Evolutionary conservation across 345 rosid genomes (phyloP), one percentile per base, ranked within the genome.

Genomic region (Brassica rapa): DNA sequence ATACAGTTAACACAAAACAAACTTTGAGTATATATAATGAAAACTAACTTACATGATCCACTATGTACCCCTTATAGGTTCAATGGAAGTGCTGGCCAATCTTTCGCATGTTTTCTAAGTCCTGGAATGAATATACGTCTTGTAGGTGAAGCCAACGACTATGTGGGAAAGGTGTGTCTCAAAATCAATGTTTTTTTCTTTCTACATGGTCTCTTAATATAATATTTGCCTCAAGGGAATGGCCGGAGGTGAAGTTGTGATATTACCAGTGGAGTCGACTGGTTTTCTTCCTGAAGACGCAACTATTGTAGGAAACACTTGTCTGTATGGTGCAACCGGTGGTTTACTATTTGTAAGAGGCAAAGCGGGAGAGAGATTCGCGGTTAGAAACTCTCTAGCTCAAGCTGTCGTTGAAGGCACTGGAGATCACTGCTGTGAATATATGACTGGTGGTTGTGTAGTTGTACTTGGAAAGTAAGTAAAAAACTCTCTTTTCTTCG

Each of bases 371-470:
- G 99, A 95, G 90, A 85, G 99, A 46, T 95, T 95, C 84, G 99
- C 99, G 11, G 99, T 95, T 57, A 87, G 99, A 76, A 95, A 93
- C 84, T 95, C 98, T 64, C 91, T 91, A 81, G 98, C 93, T 77
- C 82, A 93, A 84, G 97, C 99, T 53, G 98, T 95, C 23, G 98
- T 95, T 79, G 99, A 95, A 90, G 99, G 99, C 84, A 91, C 94
- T 60, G 98, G 99, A 72, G 98, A 95, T 79, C 99, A 95, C 69
- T 95, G 94, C 78, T 95, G 98, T 23, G 98, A 95, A 83, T 95
- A 95, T 82, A 93, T 95, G 99, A 95, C 99, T 64, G 99, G 97
- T 71, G 99, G 99, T 75, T 95, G 98, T 73, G 96, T 95, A 46
- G 94, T 95, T 53, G 85, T 93, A 46, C 94, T 95, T 73, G 99